Base-by-base conservation (phyloP, 1,139 yeast species). In the Suhomyces bokatorum region DNA sequence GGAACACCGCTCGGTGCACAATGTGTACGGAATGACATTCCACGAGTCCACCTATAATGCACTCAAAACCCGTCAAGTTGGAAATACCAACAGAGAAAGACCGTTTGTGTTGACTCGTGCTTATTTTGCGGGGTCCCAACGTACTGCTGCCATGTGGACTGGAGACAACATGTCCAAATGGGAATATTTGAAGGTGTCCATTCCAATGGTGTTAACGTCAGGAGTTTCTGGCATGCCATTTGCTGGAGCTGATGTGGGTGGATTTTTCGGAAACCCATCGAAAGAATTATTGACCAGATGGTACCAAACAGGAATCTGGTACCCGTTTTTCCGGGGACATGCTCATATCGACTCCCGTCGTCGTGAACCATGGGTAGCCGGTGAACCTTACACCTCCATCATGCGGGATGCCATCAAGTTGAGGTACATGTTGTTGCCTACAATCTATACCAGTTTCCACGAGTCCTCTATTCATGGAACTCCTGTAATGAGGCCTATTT, bases 201-300 rank as follows among this genome's bases (percentile, higher is more conserved):
- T 90, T 31, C 97, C 98, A 7, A 91, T 90, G 96, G 66, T 89
- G 20, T 70, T 93, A 47, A 87, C 95, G 4, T 78, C 85, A 50
- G 90, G 91, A 39, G 70, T 88, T 34, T 87, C 81, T 1, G 97
- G 97, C 6, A 84, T 84, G 85, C 96, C 97, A 30, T 91, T 91
- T 67, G 79, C 87, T 4, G 99, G 99, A 6, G 95, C 97, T 4
- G 99, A 93, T 67, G 95, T 93, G 32, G 98, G 97, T 29, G 99
- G 99, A 0, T 93, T 95, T 61, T 90, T 90, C 58, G 96, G 96
- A 7, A 79, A 93, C 61, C 99, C 99, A 0, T 70, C 82, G 2
- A 74, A 78, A 34, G 98, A 93, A 56, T 66, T 95, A 48, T 70
- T 89, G 49, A 79, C 88, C 0, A 77, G 99, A 57, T 93, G 99